These are phyloP conservation scores for Phytophthora megakarya DNA, from an alignment of 352 stramenopile species.

Conservation along the genomic window DNA sequence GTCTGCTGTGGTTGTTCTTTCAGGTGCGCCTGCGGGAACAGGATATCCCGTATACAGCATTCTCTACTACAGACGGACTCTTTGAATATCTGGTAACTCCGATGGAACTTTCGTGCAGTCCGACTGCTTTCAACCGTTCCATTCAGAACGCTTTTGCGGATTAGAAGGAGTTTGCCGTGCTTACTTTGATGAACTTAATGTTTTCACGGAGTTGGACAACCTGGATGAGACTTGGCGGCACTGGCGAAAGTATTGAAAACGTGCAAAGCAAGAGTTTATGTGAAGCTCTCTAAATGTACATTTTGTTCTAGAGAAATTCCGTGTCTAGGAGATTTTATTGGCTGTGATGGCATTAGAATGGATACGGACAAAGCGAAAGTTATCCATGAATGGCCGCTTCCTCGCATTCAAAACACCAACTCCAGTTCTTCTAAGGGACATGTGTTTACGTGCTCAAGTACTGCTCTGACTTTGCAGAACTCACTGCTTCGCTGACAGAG, in stretches of 20 bases:
- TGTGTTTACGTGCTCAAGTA: background rate
- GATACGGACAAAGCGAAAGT: background rate
- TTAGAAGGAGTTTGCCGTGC: no score
- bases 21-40: background rate
- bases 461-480: background rate
- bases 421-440: background rate
- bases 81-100: slow-evolving; percentile 1
- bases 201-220: background rate
- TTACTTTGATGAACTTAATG: slow-evolving; percentile 3
- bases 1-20: background rate
- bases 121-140: no score
- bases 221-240: slow-evolving; percentile 2
- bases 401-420: background rate
- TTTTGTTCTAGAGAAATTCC: slow-evolving; percentile 16
- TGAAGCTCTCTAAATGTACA: slow-evolving; percentile 14
- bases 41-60: background rate
- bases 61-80: background rate
- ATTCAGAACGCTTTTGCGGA: no score
- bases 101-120: background rate
- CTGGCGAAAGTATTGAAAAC: slow-evolving; percentile 1
- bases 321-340: slow-evolving; percentile 30
- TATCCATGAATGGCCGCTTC: slow-evolving; percentile 2
- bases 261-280: background rate
- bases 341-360: slow-evolving; percentile 10
- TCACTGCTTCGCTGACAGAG: background rate